Percentiles rank a stretch among this genome's conserved stretches.
These are phyloP conservation scores for Hyphopichia khmerensis DNA, from an alignment of 1,139 yeast genomes.

Conservation along the genomic window DNA sequence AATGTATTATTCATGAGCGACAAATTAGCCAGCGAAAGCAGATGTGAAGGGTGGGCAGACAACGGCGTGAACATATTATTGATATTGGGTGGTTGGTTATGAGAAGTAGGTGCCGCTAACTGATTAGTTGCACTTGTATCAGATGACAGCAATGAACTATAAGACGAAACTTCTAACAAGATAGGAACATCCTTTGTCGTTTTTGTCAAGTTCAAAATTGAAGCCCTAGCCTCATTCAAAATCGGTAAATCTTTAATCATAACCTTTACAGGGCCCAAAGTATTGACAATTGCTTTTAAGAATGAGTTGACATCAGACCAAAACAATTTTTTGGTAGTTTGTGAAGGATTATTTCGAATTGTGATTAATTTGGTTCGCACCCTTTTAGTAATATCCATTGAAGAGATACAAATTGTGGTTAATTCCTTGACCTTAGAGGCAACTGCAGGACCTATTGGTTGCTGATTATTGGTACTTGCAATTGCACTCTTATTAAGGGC, in stretches of 20 bases:
- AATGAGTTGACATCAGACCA: conserved; percentile 89
- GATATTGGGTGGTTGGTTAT: not conserved
- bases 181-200: conserved; percentile 90
- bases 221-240: conserved; percentile 75
- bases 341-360: conserved; percentile 50
- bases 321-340: conserved; percentile 60
- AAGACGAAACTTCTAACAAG: conserved; percentile 58
- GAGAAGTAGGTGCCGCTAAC: conserved; percentile 22
- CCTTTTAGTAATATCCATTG: conserved; percentile 77
- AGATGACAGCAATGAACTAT: conserved; percentile 32
- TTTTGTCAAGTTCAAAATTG: conserved; percentile 77
- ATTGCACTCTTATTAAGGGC: conserved; percentile 75
- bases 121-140: conserved; percentile 12
- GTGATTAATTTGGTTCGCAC: conserved; percentile 58
- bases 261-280: conserved; percentile 78
- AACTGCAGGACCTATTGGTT: conserved; percentile 31
- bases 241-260: conserved; percentile 81
- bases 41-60: conserved; percentile 26
- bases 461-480: conserved; percentile 29
- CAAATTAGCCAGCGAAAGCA: conserved; percentile 21
- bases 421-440: conserved; percentile 73
- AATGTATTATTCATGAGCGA: conserved; percentile 11
- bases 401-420: conserved; percentile 72
- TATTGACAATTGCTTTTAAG: conserved; percentile 77
- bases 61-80: conserved; percentile 32